These are phyloP conservation scores for Colletotrichum karsti DNA, from an alignment of 2,329 filamentous ascomycete species.

Conservation along the genomic window DNA sequence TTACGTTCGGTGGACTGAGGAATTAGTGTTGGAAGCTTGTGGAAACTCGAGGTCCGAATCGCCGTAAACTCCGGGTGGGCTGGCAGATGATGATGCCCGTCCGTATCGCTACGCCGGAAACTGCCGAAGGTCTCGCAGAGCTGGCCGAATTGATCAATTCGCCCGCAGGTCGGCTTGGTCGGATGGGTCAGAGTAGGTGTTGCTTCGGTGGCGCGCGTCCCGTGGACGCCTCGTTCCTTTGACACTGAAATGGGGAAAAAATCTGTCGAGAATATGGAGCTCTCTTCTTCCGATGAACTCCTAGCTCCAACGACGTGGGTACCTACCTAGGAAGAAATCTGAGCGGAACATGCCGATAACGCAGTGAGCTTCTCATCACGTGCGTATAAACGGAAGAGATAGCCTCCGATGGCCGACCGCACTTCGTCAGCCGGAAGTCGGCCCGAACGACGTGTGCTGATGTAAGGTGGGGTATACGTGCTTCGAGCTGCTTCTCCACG, in stretches of 20 bases:
- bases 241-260: slow-evolving; percentile 2
- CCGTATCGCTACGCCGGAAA: neutral
- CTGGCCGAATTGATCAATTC: neutral
- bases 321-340: neutral
- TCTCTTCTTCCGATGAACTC: slow-evolving; percentile 21
- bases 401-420: slow-evolving; percentile 2
- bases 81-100: neutral
- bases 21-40: slow-evolving; percentile 3
- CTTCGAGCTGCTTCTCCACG: no score
- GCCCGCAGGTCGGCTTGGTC: neutral
- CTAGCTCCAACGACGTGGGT: slow-evolving; percentile 10
- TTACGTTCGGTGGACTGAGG: neutral
- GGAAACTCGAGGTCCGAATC: slow-evolving; percentile 12
- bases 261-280: slow-evolving; percentile 25
- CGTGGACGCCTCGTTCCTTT: slow-evolving; percentile 6
- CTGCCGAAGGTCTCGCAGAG: neutral
- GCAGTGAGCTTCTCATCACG: neutral
- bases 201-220: slow-evolving; percentile 16
- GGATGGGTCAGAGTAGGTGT: neutral
- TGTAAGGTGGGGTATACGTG: no score
- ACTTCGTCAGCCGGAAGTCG: no score
- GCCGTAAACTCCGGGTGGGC: slow-evolving; percentile 16
- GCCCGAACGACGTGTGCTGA: no score
- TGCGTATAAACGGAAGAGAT: neutral
- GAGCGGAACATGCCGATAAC: slow-evolving; percentile 13